Evolutionary conservation across 345 rosid species (phyloP).

Genomic region (Arabis alpina): DNA sequence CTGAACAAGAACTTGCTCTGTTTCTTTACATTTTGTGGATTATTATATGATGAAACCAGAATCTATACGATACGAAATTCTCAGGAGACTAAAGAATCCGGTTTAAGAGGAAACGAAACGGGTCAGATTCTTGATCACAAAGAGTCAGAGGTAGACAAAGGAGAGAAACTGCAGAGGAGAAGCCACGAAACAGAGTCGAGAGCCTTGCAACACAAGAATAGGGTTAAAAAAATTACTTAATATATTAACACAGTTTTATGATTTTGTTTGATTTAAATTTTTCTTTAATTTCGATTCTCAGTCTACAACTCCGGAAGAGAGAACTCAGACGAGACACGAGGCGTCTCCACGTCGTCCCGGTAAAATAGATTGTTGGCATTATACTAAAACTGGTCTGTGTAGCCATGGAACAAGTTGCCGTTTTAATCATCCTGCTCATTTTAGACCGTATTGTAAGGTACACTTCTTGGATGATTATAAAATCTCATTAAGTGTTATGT

Average conservation of each 20-base stretch:
- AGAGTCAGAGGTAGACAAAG: no score
- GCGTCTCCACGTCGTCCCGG: no score
- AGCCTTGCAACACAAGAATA: neutral
- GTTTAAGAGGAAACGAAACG: neutral
- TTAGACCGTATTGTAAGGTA: neutral
- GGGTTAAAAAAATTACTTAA: neutral
- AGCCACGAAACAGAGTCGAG: conserved; percentile 1
- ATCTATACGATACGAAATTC: neutral
- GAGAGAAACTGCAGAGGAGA: neutral
- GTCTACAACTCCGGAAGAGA: neutral
- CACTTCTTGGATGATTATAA: neutral
- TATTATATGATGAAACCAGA: no score
- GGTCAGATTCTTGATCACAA: neutral
- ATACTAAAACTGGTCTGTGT: no score
- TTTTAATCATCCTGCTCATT: no score
- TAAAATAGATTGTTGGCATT: no score
- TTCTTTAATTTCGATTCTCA: neutral
- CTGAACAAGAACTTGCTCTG: conserved; percentile 1
- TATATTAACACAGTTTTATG: neutral
- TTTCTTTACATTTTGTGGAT: no score
- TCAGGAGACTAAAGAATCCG: neutral
- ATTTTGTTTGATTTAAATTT: neutral
- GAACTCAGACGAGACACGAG: no score
- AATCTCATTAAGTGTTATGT: neutral
- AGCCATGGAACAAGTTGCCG: no score